These are phyloP conservation scores for Hypoxylon lienhwacheense DNA, from an alignment of 495 filamentous ascomycete species.

Conservation along the genomic window DNA sequence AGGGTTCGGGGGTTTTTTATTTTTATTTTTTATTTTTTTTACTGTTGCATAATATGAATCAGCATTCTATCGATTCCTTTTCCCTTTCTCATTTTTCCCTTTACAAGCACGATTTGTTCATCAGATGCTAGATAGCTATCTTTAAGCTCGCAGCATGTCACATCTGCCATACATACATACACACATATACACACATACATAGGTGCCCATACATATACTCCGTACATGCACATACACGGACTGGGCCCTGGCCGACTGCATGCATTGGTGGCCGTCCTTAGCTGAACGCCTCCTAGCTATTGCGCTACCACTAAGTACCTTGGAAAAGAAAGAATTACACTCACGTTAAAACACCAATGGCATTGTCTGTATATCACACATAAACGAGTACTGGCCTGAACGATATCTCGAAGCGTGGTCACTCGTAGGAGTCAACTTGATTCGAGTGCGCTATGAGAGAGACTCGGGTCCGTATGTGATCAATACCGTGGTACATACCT, in stretches of 20 bases:
- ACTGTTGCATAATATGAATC: constrained; percentile 10
- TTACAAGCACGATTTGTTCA: no score
- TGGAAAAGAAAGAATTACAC: constrained; percentile 14
- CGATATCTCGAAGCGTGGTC: background rate
- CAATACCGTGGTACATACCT: constrained; percentile 3
- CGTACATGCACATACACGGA: constrained; percentile 33
- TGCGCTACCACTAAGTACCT: constrained; percentile 21
- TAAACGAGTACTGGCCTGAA: constrained; percentile 2
- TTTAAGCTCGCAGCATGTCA: constrained; percentile 36
- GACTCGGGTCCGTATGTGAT: constrained; percentile 4
- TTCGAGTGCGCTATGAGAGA: constrained; percentile 3
- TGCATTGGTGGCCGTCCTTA: constrained; percentile 49
- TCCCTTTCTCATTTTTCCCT: no score
- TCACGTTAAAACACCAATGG: constrained; percentile 1
- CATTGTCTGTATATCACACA: background rate
- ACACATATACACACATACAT: no score
- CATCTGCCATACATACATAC: constrained; percentile 33
- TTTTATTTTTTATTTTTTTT: no score
- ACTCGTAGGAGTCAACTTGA: background rate
- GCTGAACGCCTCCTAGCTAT: constrained; percentile 37
- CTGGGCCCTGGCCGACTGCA: constrained; percentile 46
- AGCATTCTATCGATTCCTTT: constrained; percentile 12
- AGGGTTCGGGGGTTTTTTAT: constrained; percentile 1
- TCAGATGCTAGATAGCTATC: constrained; percentile 20
- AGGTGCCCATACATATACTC: no score